A percentile compares a stretch with the other conserved stretches of the same genome.
phyloP scores from a whole-genome alignment of 2,329 filamentous ascomycete genomes.

The Pyrenochaeta sp. region DNA sequence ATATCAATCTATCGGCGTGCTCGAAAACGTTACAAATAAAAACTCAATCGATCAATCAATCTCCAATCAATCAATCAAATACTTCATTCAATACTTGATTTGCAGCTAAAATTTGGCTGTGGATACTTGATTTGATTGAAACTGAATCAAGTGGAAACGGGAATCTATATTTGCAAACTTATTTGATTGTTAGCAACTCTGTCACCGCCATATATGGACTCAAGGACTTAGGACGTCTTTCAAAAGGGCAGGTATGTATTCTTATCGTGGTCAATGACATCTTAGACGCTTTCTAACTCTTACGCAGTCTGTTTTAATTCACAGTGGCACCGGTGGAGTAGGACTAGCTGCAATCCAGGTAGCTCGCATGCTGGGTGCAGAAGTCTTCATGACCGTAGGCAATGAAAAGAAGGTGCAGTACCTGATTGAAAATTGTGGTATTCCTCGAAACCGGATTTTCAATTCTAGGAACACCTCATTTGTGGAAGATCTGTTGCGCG shows the following conservation, averaged over 20 bases:
- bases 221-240: constrained; percentile 24
- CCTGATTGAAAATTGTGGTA: constrained; percentile 21
- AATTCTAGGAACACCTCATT: constrained; percentile 22
- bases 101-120: too few relatives aligned
- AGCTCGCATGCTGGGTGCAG: constrained; percentile 14
- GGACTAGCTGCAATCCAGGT: constrained; percentile 33
- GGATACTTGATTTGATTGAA: too few relatives aligned
- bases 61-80: too few relatives aligned
- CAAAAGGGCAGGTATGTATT: constrained; percentile 25
- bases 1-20: too few relatives aligned
- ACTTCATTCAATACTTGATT: too few relatives aligned
- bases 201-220: constrained; percentile 33
- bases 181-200: too few relatives aligned
- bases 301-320: constrained; percentile 29
- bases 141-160: too few relatives aligned
- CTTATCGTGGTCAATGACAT: too few relatives aligned
- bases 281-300: too few relatives aligned
- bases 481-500: not conserved
- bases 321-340: constrained; percentile 22
- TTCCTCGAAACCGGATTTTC: constrained; percentile 46
- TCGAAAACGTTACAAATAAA: too few relatives aligned
- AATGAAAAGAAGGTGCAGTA: constrained; percentile 23
- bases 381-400: constrained; percentile 38
- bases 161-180: too few relatives aligned
- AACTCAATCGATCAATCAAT: too few relatives aligned